Evolutionary conservation across 2,329 filamentous ascomycete species (phyloP), one percentile per base, ranked within the genome.

Genomic region (Microdochium nivale): DNA sequence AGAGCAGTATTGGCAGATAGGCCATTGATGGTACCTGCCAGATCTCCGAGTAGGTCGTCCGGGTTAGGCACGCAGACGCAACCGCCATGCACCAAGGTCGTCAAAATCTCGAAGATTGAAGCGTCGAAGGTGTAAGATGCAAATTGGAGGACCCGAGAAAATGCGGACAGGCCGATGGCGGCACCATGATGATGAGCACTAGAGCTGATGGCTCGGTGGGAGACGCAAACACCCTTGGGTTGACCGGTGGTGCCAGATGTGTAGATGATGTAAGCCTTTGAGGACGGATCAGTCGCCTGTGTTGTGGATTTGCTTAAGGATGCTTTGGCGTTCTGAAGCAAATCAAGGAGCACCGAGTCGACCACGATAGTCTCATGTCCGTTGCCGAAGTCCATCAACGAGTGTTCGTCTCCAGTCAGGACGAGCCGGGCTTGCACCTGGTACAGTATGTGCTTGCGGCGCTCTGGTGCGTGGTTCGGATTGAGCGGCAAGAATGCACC

Each of bases 191-290:
- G 54, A 30, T 25, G 43, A 13, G 55, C 50, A 32, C 55, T 53
- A 5, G 54, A 55, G 40, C 51, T 48, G 25, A 55, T 53, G 10
- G 56, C 48, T 4, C 40, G 46, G 46, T 58, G 56, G 25, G 52
- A 46, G 51, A 56, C 49, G 35, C 74, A 67, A 25, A 76, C 72
- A 40, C 73, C 73, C 62, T 76, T 76, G 13, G 73, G 73, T 30
- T 64, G 62, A 11, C 73, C 73, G 1, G 73, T 76, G 21, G 71
- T 76, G 23, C 73, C 73, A 19, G 73, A 76, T 30, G 73, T 76
- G 57, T 75, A 76, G 62, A 76, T 74, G 57, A 75, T 72, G 25
- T 58, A 59, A 10, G 52, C 48, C 30, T 30, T 40, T 19, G 52
- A 47, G 4, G 23, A 25, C 4, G 44, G 44, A 4, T 25, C 44